Base-by-base conservation (phyloP, 495 filamentous ascomycete genomes). In the Trichoderma virens region DNA sequence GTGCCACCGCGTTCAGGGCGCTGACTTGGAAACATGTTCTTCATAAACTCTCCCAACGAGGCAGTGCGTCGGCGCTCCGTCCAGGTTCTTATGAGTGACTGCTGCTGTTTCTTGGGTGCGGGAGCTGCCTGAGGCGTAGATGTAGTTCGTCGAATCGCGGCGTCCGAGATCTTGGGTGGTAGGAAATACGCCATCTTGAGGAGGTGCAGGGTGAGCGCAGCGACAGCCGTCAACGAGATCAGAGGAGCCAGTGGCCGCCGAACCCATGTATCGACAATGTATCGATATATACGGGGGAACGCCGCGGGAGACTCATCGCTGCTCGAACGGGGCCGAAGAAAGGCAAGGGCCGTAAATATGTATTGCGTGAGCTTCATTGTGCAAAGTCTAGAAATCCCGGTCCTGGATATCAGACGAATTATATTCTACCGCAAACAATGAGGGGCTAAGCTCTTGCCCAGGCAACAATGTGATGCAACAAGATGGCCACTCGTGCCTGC, bases 1-100 rank as follows among this genome's bases (percentile, higher is more conserved):
- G 80, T 80, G 9, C 76, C 68, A 13, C 80, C 79, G 18, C 70
- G 72, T 59, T 82, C 80, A 2, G 75, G 71, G 0, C 76, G 76
- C 27, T 73, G 70, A 64, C 78, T 79, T 0, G 79, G 75, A 59
- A 75, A 56, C 63, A 81, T 71, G 67, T 73, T 67, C 60, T 64
- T 65, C 31, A 77, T 70, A 51, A 74, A 72, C 32, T 69, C 66
- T 23, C 67, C 62, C 25, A 76, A 63, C 20, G 76, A 77, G 8
- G 71, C 66, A 1, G 70, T 56, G n/a, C 70, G 70, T 54, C 65
- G 68, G 16, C 13, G 23, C 25, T 56, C 51, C 25, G 51, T 30
- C 27, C 13, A n/a, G 9, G 51, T 18, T n/a, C 51, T 56, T 18
- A 7, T 30, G 51, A 56, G 7, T 9, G 51, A 25, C 51, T 28